These are phyloP conservation scores for Ustilago lituana DNA, from an alignment of 1,284 basidiomycete species.

Conservation along the genomic window DNA sequence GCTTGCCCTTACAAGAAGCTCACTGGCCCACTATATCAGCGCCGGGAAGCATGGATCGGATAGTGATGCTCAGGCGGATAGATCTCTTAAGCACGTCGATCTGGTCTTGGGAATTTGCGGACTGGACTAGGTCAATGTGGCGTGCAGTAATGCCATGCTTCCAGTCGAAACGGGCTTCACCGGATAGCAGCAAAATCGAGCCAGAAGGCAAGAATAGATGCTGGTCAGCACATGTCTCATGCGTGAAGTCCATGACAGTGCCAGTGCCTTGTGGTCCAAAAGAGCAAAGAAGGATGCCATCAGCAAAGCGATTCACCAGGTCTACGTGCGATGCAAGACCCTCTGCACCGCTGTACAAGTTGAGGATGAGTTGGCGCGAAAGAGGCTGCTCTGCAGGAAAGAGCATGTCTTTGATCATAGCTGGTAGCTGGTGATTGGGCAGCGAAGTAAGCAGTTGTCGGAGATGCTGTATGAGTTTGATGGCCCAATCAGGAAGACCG, in stretches of 20 bases:
- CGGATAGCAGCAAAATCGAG: conserved; percentile 68
- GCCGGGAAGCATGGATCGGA: conserved; percentile 50
- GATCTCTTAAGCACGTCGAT: conserved; percentile 17
- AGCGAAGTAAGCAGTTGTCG: not conserved
- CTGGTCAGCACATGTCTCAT: not conserved
- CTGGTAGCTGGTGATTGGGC: conserved; percentile 3
- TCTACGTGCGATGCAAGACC: conserved; percentile 70
- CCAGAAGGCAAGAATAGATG: conserved; percentile 68
- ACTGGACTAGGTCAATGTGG: conserved; percentile 21
- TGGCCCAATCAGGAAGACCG: conserved; percentile 36
- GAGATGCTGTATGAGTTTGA: conserved; percentile 23
- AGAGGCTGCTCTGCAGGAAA: conserved; percentile 17
- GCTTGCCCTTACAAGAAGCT: too few species aligned
- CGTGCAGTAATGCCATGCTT: conserved; percentile 68
- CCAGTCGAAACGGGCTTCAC: conserved; percentile 69
- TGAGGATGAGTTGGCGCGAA: conserved; percentile 69
- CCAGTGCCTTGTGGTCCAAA: conserved; percentile 41
- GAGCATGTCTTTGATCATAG: conserved; percentile 4
- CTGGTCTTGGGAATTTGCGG: not conserved
- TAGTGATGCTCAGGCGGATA: conserved; percentile 51
- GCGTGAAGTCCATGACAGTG: conserved; percentile 54
- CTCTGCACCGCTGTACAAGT: conserved; percentile 69
- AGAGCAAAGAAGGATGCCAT: conserved; percentile 56
- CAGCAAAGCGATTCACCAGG: conserved; percentile 68
- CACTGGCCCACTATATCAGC: conserved; percentile 47